These are phyloP conservation scores for Ceratobasidium sp. DNA, from an alignment of 1,284 basidiomycete genomes.

Conservation along the genomic window DNA sequence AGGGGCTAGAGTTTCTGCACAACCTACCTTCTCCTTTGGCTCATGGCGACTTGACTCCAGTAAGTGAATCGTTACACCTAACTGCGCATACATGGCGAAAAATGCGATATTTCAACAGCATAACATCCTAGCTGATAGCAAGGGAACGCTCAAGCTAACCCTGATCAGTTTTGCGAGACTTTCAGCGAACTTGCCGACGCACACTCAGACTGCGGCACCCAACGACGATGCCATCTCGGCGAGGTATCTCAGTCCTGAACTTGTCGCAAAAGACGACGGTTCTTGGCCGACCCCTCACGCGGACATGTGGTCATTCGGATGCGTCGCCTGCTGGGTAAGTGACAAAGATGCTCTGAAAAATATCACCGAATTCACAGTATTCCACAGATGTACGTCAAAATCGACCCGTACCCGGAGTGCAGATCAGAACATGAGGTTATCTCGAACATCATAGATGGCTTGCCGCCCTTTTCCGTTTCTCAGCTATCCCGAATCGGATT, in stretches of 20 bases:
- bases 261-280: background rate
- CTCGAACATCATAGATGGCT: background rate
- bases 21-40: constrained; percentile 8
- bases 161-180: constrained; percentile 26
- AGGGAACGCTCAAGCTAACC: constrained; percentile 3
- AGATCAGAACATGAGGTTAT: constrained; percentile 2
- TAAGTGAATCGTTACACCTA: background rate
- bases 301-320: constrained; percentile 37
- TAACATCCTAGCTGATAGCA: constrained; percentile 7
- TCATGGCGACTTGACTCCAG: constrained; percentile 26
- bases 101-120: background rate
- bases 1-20: background rate
- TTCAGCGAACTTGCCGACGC: background rate
- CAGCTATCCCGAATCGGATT: constrained; percentile 2
- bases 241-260: constrained; percentile 28
- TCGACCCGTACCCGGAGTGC: constrained; percentile 8
- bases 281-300: constrained; percentile 9
- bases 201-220: background rate
- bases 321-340: constrained; percentile 24
- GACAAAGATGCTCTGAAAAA: background rate
- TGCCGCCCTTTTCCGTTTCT: background rate
- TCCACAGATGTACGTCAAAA: constrained; percentile 4
- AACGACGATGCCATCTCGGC: constrained; percentile 22
- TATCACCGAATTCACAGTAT: too few relatives aligned
- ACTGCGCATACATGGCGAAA: background rate